phyloP scores from a whole-genome alignment of 176 grass and related monocot species.

The Hyparrhenia diplandra region DNA sequence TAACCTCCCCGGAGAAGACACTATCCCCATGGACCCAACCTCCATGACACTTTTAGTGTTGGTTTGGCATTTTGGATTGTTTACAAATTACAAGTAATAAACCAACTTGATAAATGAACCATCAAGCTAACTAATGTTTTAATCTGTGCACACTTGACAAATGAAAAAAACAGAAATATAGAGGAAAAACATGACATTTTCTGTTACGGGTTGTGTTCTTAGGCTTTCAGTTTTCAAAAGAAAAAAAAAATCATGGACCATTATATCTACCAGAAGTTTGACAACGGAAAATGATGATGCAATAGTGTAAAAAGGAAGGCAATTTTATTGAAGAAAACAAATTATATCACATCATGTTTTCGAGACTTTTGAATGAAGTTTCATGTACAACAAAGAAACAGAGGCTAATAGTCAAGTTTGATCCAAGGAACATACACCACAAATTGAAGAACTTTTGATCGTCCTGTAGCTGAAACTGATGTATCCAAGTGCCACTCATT shows the following conservation, averaged over 20 bases:
- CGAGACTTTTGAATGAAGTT: background rate
- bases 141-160: background rate
- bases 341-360: background rate
- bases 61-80: background rate
- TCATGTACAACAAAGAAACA: background rate
- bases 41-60: background rate
- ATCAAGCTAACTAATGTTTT: background rate
- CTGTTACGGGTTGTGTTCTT: background rate
- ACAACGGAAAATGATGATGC: constrained; percentile 7
- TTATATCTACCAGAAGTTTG: background rate
- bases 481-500: constrained; percentile 99
- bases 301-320: background rate
- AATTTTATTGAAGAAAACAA: constrained; percentile 3
- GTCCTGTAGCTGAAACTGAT: constrained; percentile 80
- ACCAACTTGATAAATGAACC: background rate
- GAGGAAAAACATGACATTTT: background rate
- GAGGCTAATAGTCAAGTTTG: background rate
- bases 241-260: background rate
- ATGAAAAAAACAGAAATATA: constrained; percentile 25
- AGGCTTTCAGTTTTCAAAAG: background rate
- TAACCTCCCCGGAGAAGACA: too few species aligned
- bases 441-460: constrained; percentile 99
- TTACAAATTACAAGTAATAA: constrained; percentile 7
- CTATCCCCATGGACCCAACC: too few species aligned
- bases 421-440: constrained; percentile 82